Evolutionary conservation across 805 yeast genomes (phyloP).

Genomic region (Yamadazyma sp.): DNA sequence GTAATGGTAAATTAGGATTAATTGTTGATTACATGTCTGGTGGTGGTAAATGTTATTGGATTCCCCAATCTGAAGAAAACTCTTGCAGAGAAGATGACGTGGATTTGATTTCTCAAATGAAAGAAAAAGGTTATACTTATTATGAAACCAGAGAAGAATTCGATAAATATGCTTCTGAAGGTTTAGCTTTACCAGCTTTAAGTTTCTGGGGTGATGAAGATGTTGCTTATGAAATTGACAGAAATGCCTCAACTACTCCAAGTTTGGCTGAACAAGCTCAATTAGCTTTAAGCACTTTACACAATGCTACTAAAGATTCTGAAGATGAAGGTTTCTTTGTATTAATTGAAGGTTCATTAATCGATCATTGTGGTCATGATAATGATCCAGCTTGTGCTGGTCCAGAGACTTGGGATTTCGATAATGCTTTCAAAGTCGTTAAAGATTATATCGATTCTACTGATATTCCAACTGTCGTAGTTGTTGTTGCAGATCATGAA

Average conservation of each 20-base stretch:
- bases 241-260: constrained; percentile 60
- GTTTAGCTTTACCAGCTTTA: constrained; percentile 69
- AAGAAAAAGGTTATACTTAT: constrained; percentile 59
- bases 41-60: constrained; percentile 86
- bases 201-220: constrained; percentile 74
- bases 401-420: constrained; percentile 71
- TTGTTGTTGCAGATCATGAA: constrained; percentile 91
- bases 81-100: constrained; percentile 70
- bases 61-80: constrained; percentile 50
- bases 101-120: constrained; percentile 65
- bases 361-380: constrained; percentile 93
- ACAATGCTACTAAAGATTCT: constrained; percentile 65
- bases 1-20: constrained; percentile 75
- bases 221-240: constrained; percentile 82
- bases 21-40: constrained; percentile 80
- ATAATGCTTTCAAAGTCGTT: too few relatives aligned
- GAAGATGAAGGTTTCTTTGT: constrained; percentile 84
- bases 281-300: constrained; percentile 68
- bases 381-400: constrained; percentile 97
- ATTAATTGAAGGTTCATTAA: constrained; percentile 86
- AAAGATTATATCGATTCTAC: constrained; percentile 62
- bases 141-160: constrained; percentile 58
- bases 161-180: constrained; percentile 54
- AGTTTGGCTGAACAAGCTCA: constrained; percentile 74
- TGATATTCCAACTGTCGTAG: constrained; percentile 71